These are phyloP conservation scores for Colletotrichum gloeosporioides DNA, from an alignment of 2,329 filamentous ascomycete species.

Conservation along the genomic window DNA sequence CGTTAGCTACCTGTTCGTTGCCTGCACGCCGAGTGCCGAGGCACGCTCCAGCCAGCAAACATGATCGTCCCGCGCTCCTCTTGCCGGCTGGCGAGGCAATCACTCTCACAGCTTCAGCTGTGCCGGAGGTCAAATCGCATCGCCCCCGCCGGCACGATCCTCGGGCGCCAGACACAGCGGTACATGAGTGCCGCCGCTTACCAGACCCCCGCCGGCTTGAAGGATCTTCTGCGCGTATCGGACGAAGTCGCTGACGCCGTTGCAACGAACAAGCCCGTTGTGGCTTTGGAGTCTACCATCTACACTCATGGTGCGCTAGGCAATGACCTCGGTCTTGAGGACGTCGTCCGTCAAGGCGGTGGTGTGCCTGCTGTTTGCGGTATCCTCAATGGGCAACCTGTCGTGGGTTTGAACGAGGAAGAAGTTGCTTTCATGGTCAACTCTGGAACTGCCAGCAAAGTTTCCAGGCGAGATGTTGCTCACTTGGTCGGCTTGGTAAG, in stretches of 20 bases:
- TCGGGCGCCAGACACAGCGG: background rate
- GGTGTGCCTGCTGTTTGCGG: slow-evolving; percentile 91
- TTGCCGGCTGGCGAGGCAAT: slow-evolving; percentile 11
- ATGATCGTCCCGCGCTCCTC: slow-evolving; percentile 17
- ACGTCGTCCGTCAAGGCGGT: slow-evolving; percentile 80
- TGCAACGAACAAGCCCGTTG: slow-evolving; percentile 76
- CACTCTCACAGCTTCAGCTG: background rate
- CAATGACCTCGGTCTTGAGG: slow-evolving; percentile 74
- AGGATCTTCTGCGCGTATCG: slow-evolving; percentile 69
- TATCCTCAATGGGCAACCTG: slow-evolving; percentile 81
- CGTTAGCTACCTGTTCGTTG: background rate
- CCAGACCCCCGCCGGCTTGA: slow-evolving; percentile 32
- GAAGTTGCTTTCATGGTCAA: slow-evolving; percentile 78
- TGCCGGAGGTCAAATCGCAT: background rate
- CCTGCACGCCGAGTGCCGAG: background rate
- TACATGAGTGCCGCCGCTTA: slow-evolving; percentile 17
- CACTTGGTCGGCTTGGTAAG: slow-evolving; percentile 79
- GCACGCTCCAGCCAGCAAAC: background rate
- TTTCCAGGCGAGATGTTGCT: slow-evolving; percentile 85
- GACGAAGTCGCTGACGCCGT: slow-evolving; percentile 85
- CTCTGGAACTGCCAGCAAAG: slow-evolving; percentile 73
- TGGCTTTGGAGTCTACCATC: slow-evolving; percentile 94
- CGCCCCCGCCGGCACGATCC: background rate
- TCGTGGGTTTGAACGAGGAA: slow-evolving; percentile 75
- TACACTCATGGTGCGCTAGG: slow-evolving; percentile 93